phyloP scores from a whole-genome alignment of 768 basidiomycete species.

The Hericium coralloides region DNA sequence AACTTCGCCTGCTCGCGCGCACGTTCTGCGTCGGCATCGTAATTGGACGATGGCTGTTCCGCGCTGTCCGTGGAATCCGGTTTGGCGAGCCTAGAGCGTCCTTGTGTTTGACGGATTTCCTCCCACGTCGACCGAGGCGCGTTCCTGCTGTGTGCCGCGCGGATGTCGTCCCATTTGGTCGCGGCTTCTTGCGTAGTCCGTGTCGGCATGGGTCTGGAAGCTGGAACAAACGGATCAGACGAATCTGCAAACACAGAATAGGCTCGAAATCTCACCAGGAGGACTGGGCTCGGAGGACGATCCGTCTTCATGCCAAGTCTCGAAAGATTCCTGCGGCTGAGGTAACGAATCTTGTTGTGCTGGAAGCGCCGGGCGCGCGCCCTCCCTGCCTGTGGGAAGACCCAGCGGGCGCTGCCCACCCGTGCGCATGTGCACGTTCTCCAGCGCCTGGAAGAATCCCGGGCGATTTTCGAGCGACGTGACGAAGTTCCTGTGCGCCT shows the following conservation, averaged over 20 bases:
- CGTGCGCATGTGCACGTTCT: slow-evolving; percentile 21
- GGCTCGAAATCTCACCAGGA: too few relatives aligned
- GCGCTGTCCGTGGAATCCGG: too few relatives aligned
- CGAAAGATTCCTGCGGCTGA: background rate
- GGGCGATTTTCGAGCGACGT: slow-evolving; percentile 22
- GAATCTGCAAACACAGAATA: too few relatives aligned
- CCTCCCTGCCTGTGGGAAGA: slow-evolving; percentile 6
- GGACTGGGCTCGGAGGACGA: too few relatives aligned
- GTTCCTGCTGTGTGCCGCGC: slow-evolving; percentile 36
- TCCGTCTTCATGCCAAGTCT: background rate
- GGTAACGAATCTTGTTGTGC: background rate
- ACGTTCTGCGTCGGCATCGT: slow-evolving; percentile 25
- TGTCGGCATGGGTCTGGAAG: background rate
- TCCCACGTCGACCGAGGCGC: slow-evolving; percentile 55
- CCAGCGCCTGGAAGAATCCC: slow-evolving; percentile 23
- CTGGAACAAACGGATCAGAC: too few relatives aligned
- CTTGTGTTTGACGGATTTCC: slow-evolving; percentile 30
- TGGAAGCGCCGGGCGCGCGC: slow-evolving; percentile 1
- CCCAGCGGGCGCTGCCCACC: slow-evolving; percentile 6
- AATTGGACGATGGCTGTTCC: background rate
- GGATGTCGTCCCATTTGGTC: slow-evolving; percentile 55
- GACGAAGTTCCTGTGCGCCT: slow-evolving; percentile 23
- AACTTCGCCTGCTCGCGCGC: slow-evolving; percentile 44
- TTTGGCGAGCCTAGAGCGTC: background rate
- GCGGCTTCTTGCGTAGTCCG: slow-evolving; percentile 17